Percentiles rank a stretch among this genome's conserved stretches.
Evolutionary conservation across 2,329 filamentous ascomycete species (phyloP).

Genomic region (Botrytis medusae): DNA sequence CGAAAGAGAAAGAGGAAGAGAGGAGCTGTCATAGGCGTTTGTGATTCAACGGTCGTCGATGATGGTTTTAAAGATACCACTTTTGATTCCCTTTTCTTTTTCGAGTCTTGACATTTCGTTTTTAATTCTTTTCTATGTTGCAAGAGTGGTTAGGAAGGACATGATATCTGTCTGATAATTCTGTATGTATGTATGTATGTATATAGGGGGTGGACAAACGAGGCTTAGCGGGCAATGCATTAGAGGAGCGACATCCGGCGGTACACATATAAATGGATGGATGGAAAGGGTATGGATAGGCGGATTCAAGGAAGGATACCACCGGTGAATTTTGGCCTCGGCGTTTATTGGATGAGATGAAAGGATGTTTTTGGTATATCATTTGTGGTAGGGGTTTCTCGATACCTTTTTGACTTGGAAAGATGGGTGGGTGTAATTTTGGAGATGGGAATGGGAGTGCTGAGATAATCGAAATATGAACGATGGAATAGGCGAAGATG

Average conservation of each 20-base stretch:
- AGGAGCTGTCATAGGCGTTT: not conserved
- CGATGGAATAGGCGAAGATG: not conserved
- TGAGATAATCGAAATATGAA: not conserved
- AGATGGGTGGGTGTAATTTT: not conserved
- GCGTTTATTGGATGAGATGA: slow-evolving; percentile 9
- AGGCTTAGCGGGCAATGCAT: slow-evolving; percentile 5
- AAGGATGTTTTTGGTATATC: not conserved
- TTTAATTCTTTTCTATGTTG: not conserved
- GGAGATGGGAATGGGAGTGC: not conserved
- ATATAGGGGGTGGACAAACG: not conserved
- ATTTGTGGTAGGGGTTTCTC: not conserved
- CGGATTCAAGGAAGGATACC: not conserved
- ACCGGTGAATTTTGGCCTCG: not conserved
- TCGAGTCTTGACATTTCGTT: not conserved
- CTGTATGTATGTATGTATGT: slow-evolving; percentile 7
- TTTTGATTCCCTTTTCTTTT: not conserved
- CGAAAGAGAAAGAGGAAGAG: not conserved
- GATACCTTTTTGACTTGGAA: slow-evolving; percentile 2
- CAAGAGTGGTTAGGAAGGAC: not conserved
- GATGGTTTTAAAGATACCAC: slow-evolving; percentile 9
- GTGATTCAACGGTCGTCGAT: not conserved
- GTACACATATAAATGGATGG: slow-evolving; percentile 10
- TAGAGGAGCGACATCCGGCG: not conserved
- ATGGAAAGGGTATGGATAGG: slow-evolving; percentile 2
- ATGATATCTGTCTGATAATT: not conserved